These are phyloP conservation scores for Bryoerythrophyllum caledonicum DNA, from an alignment of 225 moss, liverwort and hornwort species.

Conservation along the genomic window DNA sequence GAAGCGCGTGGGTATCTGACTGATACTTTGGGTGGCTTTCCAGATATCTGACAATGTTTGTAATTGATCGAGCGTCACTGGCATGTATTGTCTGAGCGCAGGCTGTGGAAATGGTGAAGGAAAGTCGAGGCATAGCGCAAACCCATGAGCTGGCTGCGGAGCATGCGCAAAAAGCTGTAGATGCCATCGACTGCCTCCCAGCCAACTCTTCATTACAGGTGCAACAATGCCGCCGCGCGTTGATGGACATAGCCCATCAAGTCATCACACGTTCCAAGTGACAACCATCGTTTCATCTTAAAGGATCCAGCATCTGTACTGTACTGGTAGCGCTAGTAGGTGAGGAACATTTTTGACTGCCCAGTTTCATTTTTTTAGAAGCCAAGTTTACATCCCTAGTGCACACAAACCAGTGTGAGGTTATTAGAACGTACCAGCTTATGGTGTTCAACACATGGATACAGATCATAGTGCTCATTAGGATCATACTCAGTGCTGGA, in stretches of 20 bases:
- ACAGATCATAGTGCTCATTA: not conserved
- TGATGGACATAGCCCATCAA: slow-evolving; percentile 71
- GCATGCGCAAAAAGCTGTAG: slow-evolving; percentile 75
- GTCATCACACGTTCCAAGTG: slow-evolving; percentile 77
- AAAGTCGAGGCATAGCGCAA: slow-evolving; percentile 68
- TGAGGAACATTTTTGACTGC: slow-evolving; percentile 28
- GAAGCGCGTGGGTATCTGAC: too few relatives aligned
- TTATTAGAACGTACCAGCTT: not conserved
- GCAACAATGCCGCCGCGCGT: slow-evolving; percentile 79
- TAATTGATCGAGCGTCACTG: not conserved
- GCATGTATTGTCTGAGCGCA: slow-evolving; percentile 33
- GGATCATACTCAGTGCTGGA: not conserved
- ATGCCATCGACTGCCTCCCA: slow-evolving; percentile 64
- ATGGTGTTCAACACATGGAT: too few relatives aligned
- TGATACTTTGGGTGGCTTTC: too few relatives aligned
- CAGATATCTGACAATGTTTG: not conserved
- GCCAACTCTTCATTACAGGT: slow-evolving; percentile 58
- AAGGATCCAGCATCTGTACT: slow-evolving; percentile 19
- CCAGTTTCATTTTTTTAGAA: not conserved
- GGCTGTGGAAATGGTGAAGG: slow-evolving; percentile 88
- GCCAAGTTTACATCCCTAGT: too few relatives aligned
- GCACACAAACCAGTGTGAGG: too few relatives aligned
- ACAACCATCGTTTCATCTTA: slow-evolving; percentile 24
- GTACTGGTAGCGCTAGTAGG: slow-evolving; percentile 19
- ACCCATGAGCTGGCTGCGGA: slow-evolving; percentile 80